Base-by-base conservation (phyloP, 371 early-diverging fungal species). In the Actinomortierella ambigua region DNA sequence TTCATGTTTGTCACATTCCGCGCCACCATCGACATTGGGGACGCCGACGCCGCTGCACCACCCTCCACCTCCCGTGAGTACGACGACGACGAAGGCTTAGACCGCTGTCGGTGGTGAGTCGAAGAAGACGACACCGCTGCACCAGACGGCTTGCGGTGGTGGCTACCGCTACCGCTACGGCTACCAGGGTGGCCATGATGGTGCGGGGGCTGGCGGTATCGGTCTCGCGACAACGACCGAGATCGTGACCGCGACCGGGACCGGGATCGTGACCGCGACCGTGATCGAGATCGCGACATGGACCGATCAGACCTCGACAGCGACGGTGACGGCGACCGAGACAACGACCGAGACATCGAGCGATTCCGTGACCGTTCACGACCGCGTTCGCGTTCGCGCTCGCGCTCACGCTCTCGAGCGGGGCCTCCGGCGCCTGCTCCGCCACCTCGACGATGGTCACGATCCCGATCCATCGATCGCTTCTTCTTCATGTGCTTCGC, bases 11-110 rank as follows among this genome's bases (percentile, higher is more conserved):
- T 15, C 18, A 13, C 18, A 17, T 8, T 7, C 18, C 20, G 22
- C 29, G 26, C 17, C 51, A 17, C 17, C 26, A 53, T 1, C 59
- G 53, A 7, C 58, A 64, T 8, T 46, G 56, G 3, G 56, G 50
- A 3, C 41, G 55, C 1, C 58, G 8, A 57, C 27, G 9, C 58
- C 48, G 28, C 57, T 53, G 3, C 58, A 58, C 27, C 58, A 58
- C 15, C 65, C 58, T 6, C 58, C 65, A 1, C 44, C 56, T 8
- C 24, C 22, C 5, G 44, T 24, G 0, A 24, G 0, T 0, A 42
- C 65, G n/a, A 48, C 53, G 20, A 43, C 65, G 15, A 48, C 53
- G 13, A 53, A 50, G 28, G 42, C 47, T 18, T 34, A 11, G 34
- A 48, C 9, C 20, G 48, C 24, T 20, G 48, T 3, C 48, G 48